Evolutionary conservation across 139 green algal species (phyloP).

Genomic region (Dunaliella primolecta): DNA sequence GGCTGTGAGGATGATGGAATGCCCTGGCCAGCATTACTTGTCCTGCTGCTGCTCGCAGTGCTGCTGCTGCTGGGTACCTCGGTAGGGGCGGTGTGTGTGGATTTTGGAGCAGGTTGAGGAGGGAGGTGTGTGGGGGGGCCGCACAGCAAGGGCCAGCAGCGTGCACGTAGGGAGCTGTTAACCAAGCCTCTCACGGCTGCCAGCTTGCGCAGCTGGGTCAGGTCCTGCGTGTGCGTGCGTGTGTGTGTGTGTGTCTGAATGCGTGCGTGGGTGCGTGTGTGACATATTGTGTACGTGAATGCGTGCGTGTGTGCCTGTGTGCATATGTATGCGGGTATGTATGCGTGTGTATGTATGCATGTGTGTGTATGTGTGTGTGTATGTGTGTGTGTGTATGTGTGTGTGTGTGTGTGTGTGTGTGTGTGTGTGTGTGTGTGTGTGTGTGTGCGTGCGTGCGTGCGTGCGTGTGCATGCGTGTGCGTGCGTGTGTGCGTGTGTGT

Average conservation of each 20-base stretch:
- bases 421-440: too few species aligned
- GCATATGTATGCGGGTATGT: background rate
- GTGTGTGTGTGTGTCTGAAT: background rate
- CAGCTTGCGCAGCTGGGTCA: slow-evolving; percentile 58
- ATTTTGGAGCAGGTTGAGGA: background rate
- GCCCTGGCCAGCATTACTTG: background rate
- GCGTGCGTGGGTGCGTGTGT: background rate
- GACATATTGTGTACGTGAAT: background rate
- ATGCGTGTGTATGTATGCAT: background rate
- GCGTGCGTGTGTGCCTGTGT: background rate
- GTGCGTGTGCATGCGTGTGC: too few species aligned
- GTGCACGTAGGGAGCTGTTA: slow-evolving; percentile 55
- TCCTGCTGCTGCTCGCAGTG: background rate
- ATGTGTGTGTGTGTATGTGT: background rate
- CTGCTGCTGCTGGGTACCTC: background rate
- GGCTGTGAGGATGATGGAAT: background rate
- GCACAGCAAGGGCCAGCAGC: slow-evolving; percentile 72
- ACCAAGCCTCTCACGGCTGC: slow-evolving; percentile 68
- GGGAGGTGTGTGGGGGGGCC: slow-evolving; percentile 20
- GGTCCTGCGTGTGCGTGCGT: slow-evolving; percentile 50
- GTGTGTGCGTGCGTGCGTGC: too few species aligned
- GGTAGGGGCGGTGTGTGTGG: background rate
- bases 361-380: background rate
- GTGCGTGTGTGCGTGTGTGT: too few species aligned
- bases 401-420: too few species aligned